Conservation (phyloP, 2,329 filamentous ascomycete genomes). For the Albifimbria verrucaria region DNA sequence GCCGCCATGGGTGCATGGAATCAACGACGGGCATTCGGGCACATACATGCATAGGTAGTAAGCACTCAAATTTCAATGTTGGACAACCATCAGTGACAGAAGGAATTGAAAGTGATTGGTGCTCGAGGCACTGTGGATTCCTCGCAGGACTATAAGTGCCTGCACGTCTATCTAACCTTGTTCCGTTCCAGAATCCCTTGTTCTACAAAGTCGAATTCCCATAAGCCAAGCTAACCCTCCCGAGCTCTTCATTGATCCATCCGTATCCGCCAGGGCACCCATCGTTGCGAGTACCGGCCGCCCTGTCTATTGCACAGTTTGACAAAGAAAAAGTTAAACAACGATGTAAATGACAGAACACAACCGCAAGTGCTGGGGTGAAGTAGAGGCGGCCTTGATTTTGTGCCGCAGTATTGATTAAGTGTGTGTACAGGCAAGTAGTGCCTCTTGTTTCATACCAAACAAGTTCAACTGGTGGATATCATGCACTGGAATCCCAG, state of each 20-base stretch:
- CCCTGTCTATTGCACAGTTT: not conserved
- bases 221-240: not conserved
- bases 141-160: not conserved
- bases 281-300: not conserved
- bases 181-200: not conserved
- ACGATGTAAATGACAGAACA: not conserved
- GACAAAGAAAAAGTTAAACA: not conserved
- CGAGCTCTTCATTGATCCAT: not conserved
- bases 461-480: not conserved
- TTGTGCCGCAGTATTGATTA: not conserved
- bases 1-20: too few relatives aligned
- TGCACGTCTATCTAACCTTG: not conserved
- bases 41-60: too few relatives aligned
- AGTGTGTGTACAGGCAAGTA: not conserved
- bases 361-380: not conserved
- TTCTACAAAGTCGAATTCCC: not conserved
- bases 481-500: not conserved
- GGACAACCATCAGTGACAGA: too few relatives aligned
- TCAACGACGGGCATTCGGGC: too few relatives aligned
- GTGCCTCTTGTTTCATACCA: not conserved
- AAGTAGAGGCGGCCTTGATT: not conserved
- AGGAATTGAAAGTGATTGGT: too few relatives aligned
- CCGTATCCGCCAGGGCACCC: not conserved
- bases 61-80: too few relatives aligned
- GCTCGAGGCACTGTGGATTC: not conserved